A percentile compares a stretch with the other conserved stretches of the same genome.
Evolutionary conservation across 1,284 basidiomycete genomes (phyloP).

Genomic region (Puccinia novopanici): DNA sequence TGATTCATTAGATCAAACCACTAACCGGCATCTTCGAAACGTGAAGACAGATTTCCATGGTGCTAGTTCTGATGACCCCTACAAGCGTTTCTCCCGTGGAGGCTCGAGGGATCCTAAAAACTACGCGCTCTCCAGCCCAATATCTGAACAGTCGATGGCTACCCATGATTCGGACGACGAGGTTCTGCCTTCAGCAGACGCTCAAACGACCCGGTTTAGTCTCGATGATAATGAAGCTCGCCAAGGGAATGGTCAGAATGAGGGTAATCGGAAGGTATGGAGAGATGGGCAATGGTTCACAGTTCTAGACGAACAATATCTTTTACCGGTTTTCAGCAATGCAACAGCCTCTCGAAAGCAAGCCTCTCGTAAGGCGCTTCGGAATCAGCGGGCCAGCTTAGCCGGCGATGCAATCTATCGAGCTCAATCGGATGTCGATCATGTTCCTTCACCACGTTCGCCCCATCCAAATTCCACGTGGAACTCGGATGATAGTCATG

Average conservation of each 20-base stretch:
- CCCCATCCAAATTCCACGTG: constrained; percentile 26
- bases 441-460: constrained; percentile 19
- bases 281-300: constrained; percentile 88
- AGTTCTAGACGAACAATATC: constrained; percentile 86
- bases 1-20: constrained; percentile 32
- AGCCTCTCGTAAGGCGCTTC: constrained; percentile 57
- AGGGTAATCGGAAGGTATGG: constrained; percentile 61
- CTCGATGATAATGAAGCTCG: constrained; percentile 20
- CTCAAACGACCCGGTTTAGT: constrained; percentile 28
- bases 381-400: constrained; percentile 40
- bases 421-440: constrained; percentile 28
- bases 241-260: constrained; percentile 20
- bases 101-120: neutral
- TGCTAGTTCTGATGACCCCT: constrained; percentile 38
- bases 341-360: constrained; percentile 61
- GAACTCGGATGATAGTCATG: constrained; percentile 21
- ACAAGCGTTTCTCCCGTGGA: constrained; percentile 25
- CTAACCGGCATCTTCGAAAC: neutral
- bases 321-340: constrained; percentile 69
- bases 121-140: constrained; percentile 5
- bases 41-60: constrained; percentile 19
- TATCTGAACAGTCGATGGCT: constrained; percentile 46
- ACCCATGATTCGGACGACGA: constrained; percentile 54
- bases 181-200: constrained; percentile 52
- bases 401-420: constrained; percentile 32